phyloP scores from a whole-genome alignment of 2,329 filamentous ascomycete genomes.

The Bipolaris zeicola region DNA sequence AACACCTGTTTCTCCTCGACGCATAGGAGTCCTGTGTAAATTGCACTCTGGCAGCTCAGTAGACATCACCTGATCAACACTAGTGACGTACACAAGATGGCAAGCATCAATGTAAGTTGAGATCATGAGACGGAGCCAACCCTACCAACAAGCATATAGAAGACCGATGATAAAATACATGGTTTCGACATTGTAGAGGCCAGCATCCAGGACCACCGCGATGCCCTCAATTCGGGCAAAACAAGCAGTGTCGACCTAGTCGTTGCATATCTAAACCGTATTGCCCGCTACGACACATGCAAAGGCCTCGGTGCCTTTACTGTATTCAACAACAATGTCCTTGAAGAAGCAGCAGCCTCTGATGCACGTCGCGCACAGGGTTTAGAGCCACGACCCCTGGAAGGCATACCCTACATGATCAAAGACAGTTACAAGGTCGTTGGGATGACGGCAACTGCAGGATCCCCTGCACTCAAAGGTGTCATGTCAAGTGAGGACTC shows the following conservation, averaged over 20 bases:
- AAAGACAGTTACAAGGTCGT: conserved; percentile 64
- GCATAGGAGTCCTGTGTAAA: background rate
- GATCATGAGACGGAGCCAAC: background rate
- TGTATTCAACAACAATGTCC: conserved; percentile 54
- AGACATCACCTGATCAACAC: background rate
- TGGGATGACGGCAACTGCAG: conserved; percentile 60
- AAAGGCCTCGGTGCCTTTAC: conserved; percentile 56
- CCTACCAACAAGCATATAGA: background rate
- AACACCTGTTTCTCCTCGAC: background rate
- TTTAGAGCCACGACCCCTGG: conserved; percentile 49
- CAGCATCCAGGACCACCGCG: conserved; percentile 52
- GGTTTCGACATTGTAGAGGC: conserved; percentile 53
- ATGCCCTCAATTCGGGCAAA: conserved; percentile 49
- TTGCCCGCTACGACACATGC: conserved; percentile 55
- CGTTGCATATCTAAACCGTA: conserved; percentile 55
- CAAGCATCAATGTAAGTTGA: conserved; percentile 2
- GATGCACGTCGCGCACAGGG: conserved; percentile 53
- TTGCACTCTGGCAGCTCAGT: background rate
- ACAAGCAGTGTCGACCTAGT: conserved; percentile 55
- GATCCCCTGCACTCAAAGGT: conserved; percentile 60
- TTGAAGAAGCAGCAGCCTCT: conserved; percentile 56
- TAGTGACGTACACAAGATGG: background rate
- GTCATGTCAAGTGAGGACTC: conserved; percentile 60
- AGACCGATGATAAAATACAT: background rate
- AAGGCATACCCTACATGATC: conserved; percentile 63